Base-by-base conservation (phyloP, 2,329 filamentous ascomycete genomes). In the Pezicula neosporulosa region DNA sequence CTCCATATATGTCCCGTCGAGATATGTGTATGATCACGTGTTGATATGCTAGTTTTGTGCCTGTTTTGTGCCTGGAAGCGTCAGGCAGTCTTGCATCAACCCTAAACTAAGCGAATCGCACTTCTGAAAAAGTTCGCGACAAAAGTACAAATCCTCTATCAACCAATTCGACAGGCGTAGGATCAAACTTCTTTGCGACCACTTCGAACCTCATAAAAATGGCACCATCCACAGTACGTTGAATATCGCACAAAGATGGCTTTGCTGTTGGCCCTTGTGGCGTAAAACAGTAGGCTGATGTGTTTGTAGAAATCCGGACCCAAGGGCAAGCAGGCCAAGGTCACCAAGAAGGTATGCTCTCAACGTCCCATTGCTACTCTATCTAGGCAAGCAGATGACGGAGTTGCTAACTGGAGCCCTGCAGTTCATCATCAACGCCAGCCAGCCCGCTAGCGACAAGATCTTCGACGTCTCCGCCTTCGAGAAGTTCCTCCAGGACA, bases 401-500 rank as follows among this genome's bases (percentile, higher is more conserved):
- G 12, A 33, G 13, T n/a, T 39, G 35, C 28, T 30, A 39, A 39
- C 16, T 39, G 16, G 24, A 28, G n/a, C 8, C 12, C 12, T 28
- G 12, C 66, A 95, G 93, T 99, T 90, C 87, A 87, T 96, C 82
- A 97, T 99, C 89, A 96, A 99, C 82, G 93, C 92, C 76, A 92
- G 90, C 70, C 93, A 97, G 81, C 94, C 94, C 69, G 92, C 92
- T 67, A 89, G 85, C 81, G 94, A 99, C 85, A 97, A 97, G 87
- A 99, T 99, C 85, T 97, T 99, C 86, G 94, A 99, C 77, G 86
- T 96, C 74, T 86, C 89, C 69, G 92, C 92, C 66, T 99, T 99
- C 76, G 92, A 97, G 82, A 97, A 97, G 86, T 99, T 99, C 89
- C 89, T 99, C 60, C 92, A 97, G 85, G 94, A 97, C 79, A 91